Evolutionary conservation across 2,329 filamentous ascomycete genomes (phyloP), one percentile per base, ranked within the genome.

Genomic region (Venturia aucupariae): DNA sequence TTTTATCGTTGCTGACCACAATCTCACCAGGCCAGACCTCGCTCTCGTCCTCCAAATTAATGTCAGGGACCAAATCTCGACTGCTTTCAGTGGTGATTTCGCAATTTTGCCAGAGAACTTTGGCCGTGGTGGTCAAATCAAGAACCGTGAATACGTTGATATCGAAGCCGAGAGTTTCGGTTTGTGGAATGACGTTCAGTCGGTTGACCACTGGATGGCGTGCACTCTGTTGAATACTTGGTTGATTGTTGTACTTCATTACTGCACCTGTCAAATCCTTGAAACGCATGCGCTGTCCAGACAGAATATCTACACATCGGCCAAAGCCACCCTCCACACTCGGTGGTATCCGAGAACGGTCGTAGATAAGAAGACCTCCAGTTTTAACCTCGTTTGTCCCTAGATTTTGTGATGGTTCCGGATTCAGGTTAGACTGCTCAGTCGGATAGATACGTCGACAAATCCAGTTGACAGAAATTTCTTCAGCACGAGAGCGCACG

Each of bases 41-140:
- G 64, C 85, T 82, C 63, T 83, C 78, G 59, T 85, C 81, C 63
- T 82, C 81, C 7, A 82, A 75, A 48, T 79, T 79, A 1, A 75
- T 71, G 63, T 83, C 81, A 1, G 80, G 80, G 4, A 82, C 72
- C 4, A 86, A 68, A 7, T 75, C 70, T 10, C 75, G 77, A 51
- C 79, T 78, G 15, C 71, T 62, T 48, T 83, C 77, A 35, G 75
- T 74, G 0, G 81, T 82, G 38, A 80, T 73, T 10, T 77, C 78
- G 19, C 81, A 75, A 69, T 86, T 82, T 68, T 86, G 84, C 84
- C 84, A 87, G 66, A 81, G 79, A 4, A 86, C 80, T 1, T 75
- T 79, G 15, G 80, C 79, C n/a, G 74, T 72, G 2, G 82, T 82
- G 24, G 74, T 75, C 13, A 79, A 81, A 39, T 76, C 75, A 61